Evolutionary conservation across 2,329 filamentous ascomycete genomes (phyloP), one percentile per base, ranked within the genome.

Genomic region (Gnomoniopsis sp.): DNA sequence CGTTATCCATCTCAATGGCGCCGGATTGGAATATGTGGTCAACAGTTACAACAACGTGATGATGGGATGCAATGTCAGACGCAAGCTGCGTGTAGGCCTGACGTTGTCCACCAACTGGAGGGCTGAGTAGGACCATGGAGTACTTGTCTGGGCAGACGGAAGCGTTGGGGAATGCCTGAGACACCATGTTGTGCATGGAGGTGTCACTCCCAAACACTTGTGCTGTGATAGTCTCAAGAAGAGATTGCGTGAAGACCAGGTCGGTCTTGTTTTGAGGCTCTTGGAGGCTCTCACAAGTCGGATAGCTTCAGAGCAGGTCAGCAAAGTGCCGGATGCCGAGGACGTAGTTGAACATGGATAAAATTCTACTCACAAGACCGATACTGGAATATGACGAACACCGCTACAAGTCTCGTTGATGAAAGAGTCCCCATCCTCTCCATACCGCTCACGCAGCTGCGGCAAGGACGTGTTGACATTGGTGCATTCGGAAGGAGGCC

Each of bases 81-180:
- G 59, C 59, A 14, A 22, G 21, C 53, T 62, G 59, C 6, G 59
- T 57, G 19, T 62, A 62, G 8, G 53, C 44, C 57, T 59, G 59
- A 30, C 57, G 56, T 49, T 62, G 59, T 47, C 53, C 53, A 30
- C 57, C 53, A 3, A 22, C 49, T 14, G 53, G 36, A 23, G 59
- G 59, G 34, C 44, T 55, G 43, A 62, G 46, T 17, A 62, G 30
- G 11, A 43, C 14, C 49, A 62, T 3, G 30, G 57, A 44, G 36
- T 44, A 57, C 12, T 43, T 34, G 22, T 38, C 57, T 21, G 34
- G n/a, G 33, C 59, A 62, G 23, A 58, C 38, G 6, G 57, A 43
- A 36, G 49, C 59, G 21, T 43, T 7, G 8, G 11, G 7, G 6
- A 57, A 8, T 21, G 53, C 56, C 15, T 41, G 49, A 23, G 57